Evolutionary conservation across 169 alveolate genomes (phyloP).

Genomic region (Theileria orientalis): DNA sequence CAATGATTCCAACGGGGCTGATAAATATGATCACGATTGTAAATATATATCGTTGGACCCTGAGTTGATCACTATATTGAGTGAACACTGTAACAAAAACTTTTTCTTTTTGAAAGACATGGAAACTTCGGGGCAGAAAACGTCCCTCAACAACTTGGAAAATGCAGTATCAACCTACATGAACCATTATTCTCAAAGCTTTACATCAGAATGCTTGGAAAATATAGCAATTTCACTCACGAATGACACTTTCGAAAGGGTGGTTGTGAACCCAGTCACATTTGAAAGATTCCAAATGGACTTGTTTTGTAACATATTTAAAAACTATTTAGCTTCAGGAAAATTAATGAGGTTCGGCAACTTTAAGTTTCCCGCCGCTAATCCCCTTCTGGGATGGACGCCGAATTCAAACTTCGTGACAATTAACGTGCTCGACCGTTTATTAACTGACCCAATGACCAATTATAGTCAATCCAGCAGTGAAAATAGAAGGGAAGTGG

Average conservation of each 20-base stretch:
- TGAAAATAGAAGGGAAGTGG: neutral
- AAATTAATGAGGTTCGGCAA: neutral
- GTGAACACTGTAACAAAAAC: neutral
- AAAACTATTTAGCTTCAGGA: neutral
- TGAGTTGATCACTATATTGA: neutral
- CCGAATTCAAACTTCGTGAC: conserved; percentile 42
- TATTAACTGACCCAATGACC: neutral
- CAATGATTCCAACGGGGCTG: neutral
- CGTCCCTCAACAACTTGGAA: neutral
- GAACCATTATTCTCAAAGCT: neutral
- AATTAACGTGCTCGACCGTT: neutral
- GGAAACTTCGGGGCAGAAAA: neutral
- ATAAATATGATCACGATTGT: neutral
- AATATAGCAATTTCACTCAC: conserved; percentile 6
- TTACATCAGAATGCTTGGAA: neutral
- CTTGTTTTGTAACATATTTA: neutral
- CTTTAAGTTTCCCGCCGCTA: conserved; percentile 4
- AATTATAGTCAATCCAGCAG: neutral
- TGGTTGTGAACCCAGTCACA: neutral
- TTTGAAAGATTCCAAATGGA: neutral
- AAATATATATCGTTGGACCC: neutral
- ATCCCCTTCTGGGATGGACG: conserved; percentile 63
- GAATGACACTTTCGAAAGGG: neutral
- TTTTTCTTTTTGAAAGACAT: neutral
- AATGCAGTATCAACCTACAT: neutral